phyloP scores from a whole-genome alignment of 805 yeast genomes.

The Pichia gijzeniarum region DNA sequence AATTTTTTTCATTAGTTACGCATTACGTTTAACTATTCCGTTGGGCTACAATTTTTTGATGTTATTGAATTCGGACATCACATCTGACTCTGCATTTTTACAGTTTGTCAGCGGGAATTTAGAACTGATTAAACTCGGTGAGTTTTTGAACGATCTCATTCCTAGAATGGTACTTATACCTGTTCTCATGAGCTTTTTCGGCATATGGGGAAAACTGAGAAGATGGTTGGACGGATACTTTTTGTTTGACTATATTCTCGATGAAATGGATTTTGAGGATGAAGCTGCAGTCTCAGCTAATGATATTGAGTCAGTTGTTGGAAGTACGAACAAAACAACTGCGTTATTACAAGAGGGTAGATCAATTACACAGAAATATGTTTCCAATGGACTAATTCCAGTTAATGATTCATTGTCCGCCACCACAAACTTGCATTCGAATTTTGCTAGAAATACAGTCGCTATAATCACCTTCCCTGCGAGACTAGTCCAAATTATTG shows the following conservation, averaged over 20 bases:
- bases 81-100: constrained; percentile 47
- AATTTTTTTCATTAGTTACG: constrained; percentile 72
- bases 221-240: constrained; percentile 24
- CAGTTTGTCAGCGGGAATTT: constrained; percentile 70
- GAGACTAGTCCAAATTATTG: not conserved
- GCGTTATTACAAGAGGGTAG: constrained; percentile 25
- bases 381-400: constrained; percentile 1
- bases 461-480: not conserved
- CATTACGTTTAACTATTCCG: constrained; percentile 78
- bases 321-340: constrained; percentile 15
- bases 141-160: constrained; percentile 62
- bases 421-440: not conserved
- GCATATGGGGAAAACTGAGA: constrained; percentile 59
- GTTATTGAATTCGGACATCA: constrained; percentile 37
- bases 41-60: constrained; percentile 73
- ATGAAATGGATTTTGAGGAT: constrained; percentile 26
- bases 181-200: constrained; percentile 52
- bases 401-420: constrained; percentile 3
- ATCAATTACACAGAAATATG: constrained; percentile 21
- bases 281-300: not conserved
- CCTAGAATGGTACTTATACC: constrained; percentile 75
- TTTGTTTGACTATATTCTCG: constrained; percentile 27
- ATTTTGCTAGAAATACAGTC: not conserved
- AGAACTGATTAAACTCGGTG: constrained; percentile 68
- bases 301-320: constrained; percentile 7